Percentiles rank a stretch among this genome's conserved stretches.
These are phyloP conservation scores for Globisporangium alternatum DNA, from an alignment of 352 stramenopile species.

Conservation along the genomic window DNA sequence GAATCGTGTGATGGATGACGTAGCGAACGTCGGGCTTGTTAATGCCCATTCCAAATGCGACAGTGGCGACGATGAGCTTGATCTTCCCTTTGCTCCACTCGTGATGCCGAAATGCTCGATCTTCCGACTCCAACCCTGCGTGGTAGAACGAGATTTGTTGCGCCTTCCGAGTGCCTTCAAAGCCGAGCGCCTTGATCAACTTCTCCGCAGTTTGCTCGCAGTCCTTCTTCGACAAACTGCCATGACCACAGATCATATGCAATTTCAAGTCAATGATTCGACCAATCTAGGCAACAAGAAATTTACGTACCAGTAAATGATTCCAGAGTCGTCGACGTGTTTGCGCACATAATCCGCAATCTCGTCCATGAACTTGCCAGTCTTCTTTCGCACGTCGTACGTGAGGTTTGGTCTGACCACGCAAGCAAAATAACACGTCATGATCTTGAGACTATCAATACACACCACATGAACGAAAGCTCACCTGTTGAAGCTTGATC, in stretches of 20 bases:
- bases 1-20: slow-evolving; percentile 88
- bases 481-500: slow-evolving; percentile 85
- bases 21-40: slow-evolving; percentile 89
- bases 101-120: slow-evolving; percentile 74
- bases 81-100: slow-evolving; percentile 90
- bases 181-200: slow-evolving; percentile 74
- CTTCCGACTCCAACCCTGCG: slow-evolving; percentile 67
- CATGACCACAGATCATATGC: background rate
- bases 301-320: slow-evolving; percentile 79
- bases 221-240: slow-evolving; percentile 85
- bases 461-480: background rate
- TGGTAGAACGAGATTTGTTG: slow-evolving; percentile 84
- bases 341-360: slow-evolving; percentile 74
- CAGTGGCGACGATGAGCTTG: slow-evolving; percentile 86
- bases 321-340: slow-evolving; percentile 85
- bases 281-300: background rate
- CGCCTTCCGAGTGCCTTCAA: slow-evolving; percentile 64
- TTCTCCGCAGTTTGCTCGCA: slow-evolving; percentile 82
- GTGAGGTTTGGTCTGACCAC: slow-evolving; percentile 68
- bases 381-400: slow-evolving; percentile 83
- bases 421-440: background rate
- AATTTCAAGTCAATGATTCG: background rate
- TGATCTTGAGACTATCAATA: background rate
- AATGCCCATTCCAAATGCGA: slow-evolving; percentile 89
- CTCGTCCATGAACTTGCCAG: slow-evolving; percentile 76